phyloP scores from a whole-genome alignment of 441 rosid genomes.

The Populus hybrid region DNA sequence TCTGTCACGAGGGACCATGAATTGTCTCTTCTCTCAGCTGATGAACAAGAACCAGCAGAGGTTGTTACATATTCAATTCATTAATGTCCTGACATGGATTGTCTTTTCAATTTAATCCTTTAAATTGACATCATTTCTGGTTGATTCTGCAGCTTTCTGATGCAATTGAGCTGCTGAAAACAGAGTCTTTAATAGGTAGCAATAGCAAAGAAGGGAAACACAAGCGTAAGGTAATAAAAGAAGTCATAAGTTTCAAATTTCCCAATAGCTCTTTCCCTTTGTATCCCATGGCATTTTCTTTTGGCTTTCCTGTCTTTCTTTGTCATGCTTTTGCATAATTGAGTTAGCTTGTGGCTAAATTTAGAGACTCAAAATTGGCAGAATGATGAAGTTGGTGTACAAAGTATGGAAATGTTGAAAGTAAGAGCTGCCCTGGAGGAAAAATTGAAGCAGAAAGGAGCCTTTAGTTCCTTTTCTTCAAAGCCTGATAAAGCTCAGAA shows the following conservation, averaged over 20 bases:
- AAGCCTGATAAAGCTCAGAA: constrained; percentile 49
- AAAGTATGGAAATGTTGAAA: constrained; percentile 75
- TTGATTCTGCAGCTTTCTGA: constrained; percentile 25
- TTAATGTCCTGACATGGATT: neutral
- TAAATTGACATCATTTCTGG: constrained; percentile 2
- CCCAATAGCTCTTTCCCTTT: neutral
- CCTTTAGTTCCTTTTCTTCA: constrained; percentile 36
- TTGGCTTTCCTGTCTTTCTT: neutral
- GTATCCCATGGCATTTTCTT: neutral
- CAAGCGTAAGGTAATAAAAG: constrained; percentile 50
- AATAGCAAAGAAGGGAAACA: constrained; percentile 37
- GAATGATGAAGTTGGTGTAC: constrained; percentile 54
- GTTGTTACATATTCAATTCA: constrained; percentile 10
- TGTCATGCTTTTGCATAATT: neutral
- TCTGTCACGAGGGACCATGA: constrained; percentile 21
- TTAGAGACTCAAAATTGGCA: constrained; percentile 31
- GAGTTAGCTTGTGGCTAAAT: constrained; percentile 14
- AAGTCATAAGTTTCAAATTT: constrained; percentile 1
- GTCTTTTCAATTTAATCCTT: neutral
- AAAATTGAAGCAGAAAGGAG: constrained; percentile 63
- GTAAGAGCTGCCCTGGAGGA: constrained; percentile 82
- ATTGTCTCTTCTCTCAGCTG: constrained; percentile 23
- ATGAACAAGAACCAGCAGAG: constrained; percentile 13
- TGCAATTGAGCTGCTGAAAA: constrained; percentile 25
- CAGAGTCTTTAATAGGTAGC: constrained; percentile 23